phyloP scores from a whole-genome alignment of 768 basidiomycete genomes.

The Rubroboletus satanas region DNA sequence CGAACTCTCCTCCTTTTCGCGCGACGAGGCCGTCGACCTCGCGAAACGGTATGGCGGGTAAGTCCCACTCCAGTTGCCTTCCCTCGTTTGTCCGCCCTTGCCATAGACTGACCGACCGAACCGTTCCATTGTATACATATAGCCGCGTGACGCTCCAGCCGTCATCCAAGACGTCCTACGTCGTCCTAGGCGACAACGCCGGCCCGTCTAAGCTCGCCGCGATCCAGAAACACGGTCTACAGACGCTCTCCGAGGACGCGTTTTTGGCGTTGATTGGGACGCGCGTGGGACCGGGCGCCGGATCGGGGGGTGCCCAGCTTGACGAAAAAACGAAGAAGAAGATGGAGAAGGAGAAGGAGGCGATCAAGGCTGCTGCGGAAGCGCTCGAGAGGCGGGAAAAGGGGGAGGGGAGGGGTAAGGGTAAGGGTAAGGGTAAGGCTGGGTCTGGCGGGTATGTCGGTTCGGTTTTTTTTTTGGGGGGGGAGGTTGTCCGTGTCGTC shows the following conservation, averaged over 20 bases:
- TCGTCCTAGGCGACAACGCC: constrained; percentile 83
- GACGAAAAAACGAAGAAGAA: constrained; percentile 84
- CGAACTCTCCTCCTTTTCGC: constrained; percentile 78
- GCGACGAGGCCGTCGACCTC: constrained; percentile 82
- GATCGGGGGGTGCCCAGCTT: constrained; percentile 35
- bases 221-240: constrained; percentile 76
- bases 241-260: constrained; percentile 79
- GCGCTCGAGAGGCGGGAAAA: constrained; percentile 73
- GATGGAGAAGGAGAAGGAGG: constrained; percentile 73
- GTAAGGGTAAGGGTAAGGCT: neutral
- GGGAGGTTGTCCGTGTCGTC: neutral
- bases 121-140: neutral
- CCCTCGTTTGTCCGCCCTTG: neutral
- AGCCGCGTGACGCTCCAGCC: constrained; percentile 87
- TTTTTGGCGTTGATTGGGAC: constrained; percentile 82
- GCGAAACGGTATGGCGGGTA: constrained; percentile 94
- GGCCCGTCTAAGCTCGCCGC: constrained; percentile 85
- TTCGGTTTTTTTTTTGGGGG: no score
- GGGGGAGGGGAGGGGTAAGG: constrained; percentile 36
- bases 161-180: constrained; percentile 85
- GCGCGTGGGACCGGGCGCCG: constrained; percentile 45
- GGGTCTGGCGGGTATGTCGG: constrained; percentile 15
- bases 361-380: constrained; percentile 66
- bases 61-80: constrained; percentile 27
- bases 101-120: neutral